Evolutionary conservation across 2,329 filamentous ascomycete species (phyloP), one percentile per base, ranked within the genome.

Genomic region (Ascochyta koolunga): DNA sequence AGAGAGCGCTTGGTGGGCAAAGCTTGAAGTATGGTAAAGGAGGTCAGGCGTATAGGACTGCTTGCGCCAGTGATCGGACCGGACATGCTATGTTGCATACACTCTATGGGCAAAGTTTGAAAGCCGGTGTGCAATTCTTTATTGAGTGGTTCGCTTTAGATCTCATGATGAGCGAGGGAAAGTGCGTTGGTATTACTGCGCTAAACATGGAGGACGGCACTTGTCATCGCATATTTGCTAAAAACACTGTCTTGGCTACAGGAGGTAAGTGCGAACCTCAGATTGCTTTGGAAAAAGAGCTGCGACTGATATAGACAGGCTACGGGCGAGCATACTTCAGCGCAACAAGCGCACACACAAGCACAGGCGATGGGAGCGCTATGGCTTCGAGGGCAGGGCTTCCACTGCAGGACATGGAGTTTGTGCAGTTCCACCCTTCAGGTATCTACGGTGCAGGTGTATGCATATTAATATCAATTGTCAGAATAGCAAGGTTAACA

Each of bases 261-360:
- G 79, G 78, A 51, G 38, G 25, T 40, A 25, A 32, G 33, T 18
- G 13, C 13, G 5, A 38, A 24, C 16, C 18, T 22, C 22, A 25
- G 2, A 1, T 40, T 9, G n/a, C 6, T 5, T 1, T 11, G 19
- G 15, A 25, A 32, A 37, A 29, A 13, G 16, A 39, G 15, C 4
- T 6, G 1, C 7, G 18, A 37, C 49, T 64, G 41, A 66, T 38
- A 4, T 2, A 0, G 5, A 16, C 31, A 73, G 72, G 79, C 0
- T 82, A 80, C 56, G 79, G 79, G n/a, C 67, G 79, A 56, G 78
- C 78, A 33, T 82, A 82, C 58, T 81, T 81, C 58, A 79, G 76
- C 35, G 78, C 77, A 41, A 82, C 79, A 7, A 78, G 74, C 33
- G 79, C 79, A 24, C 79, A 81, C 60, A 81, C 79, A 7, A 78